Evolutionary conservation across 2,329 filamentous ascomycete genomes (phyloP), one percentile per base, ranked within the genome.

Genomic region (Hirsutella thompsonii): DNA sequence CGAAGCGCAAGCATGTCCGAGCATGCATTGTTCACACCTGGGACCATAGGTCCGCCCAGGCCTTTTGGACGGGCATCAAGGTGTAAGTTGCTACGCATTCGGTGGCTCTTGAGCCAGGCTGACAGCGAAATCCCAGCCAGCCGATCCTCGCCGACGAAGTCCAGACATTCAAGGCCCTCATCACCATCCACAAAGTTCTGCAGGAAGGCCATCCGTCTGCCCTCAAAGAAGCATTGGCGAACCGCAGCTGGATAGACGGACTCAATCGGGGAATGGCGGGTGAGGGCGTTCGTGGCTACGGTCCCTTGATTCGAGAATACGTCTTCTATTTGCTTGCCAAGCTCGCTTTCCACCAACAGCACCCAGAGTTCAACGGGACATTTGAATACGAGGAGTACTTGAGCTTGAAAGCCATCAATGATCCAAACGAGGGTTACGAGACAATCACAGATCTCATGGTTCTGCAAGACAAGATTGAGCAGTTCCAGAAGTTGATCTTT

Each of bases 331-430:
- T 98, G 33, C 77, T 95, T 46, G 85, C 90, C 38, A 98, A 98
- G 68, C 73, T 98, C 44, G 79, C 79, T n/a, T 98, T 98, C 65
- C 92, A 98, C 65, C 80, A 92, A 47, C 85, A 94, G 51, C 92
- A 98, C 58, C 86, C 88, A 16, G 90, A 96, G 61, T 98, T 98
- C 70, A 98, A 98, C 63, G 92, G 90, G 45, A 88, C 90, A 2
- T 98, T 98, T 56, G 92, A 98, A 60, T 98, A 98, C 58, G 90
- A 96, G 67, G 92, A 98, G 60, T 98, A 98, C 61, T 89, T 96
- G 60, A 94, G 88, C 57, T 70, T 98, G 59, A 96, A 94, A 68
- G 87, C 88, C 21, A 96, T 94, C 67, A 95, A 96, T 61, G 92
- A 98, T 61, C 92, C 92, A 4, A 96, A 98, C 56, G 92, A 98